These are phyloP conservation scores for Tilletia caries DNA, from an alignment of 1,284 basidiomycete genomes.

Conservation along the genomic window DNA sequence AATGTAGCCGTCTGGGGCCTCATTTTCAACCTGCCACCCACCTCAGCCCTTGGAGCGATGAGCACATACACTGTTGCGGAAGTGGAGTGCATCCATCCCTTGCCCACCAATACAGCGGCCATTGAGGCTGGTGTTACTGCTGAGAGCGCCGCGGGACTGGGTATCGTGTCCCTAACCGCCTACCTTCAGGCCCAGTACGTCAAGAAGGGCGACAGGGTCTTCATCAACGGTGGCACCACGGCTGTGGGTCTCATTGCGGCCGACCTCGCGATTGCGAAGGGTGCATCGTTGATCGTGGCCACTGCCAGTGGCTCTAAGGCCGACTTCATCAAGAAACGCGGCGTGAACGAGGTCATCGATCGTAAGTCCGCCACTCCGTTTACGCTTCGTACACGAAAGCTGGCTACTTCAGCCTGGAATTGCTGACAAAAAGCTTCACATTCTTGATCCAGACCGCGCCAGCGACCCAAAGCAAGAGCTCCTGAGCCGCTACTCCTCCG, in stretches of 20 bases:
- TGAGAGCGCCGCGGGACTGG: slow-evolving; percentile 14
- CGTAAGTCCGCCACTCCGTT: slow-evolving; percentile 15
- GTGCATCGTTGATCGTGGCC: slow-evolving; percentile 12
- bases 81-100: not conserved
- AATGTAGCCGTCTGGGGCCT: not conserved
- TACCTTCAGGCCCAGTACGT: not conserved
- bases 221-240: slow-evolving; percentile 18
- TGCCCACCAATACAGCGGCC: not conserved
- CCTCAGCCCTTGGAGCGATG: not conserved
- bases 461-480: slow-evolving; percentile 13
- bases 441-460: not conserved
- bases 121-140: not conserved
- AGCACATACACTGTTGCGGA: slow-evolving; percentile 13
- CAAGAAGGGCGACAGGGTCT: slow-evolving; percentile 15
- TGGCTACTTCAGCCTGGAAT: too few species aligned
- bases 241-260: slow-evolving; percentile 15
- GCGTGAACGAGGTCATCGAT: slow-evolving; percentile 15
- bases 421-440: too few species aligned
- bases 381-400: too few species aligned
- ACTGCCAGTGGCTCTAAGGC: slow-evolving; percentile 16
- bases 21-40: not conserved
- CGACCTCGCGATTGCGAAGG: slow-evolving; percentile 12
- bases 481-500: not conserved
- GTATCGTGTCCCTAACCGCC: slow-evolving; percentile 12
- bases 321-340: slow-evolving; percentile 12